phyloP scores from a whole-genome alignment of 345 rosid genomes.

The Sisymbrium altissimum region DNA sequence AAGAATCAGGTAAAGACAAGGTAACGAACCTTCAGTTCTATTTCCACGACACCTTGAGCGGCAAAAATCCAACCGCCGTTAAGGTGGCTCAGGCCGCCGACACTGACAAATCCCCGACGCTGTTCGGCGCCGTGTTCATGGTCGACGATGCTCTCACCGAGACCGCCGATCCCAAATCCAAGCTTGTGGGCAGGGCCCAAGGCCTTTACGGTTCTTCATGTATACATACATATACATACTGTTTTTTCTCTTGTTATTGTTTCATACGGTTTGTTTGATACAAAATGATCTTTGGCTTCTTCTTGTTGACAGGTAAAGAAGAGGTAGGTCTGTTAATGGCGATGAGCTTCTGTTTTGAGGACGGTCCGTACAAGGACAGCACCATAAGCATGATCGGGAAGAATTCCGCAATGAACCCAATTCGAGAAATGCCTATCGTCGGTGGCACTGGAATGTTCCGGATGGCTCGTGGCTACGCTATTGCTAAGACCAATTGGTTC shows the following conservation, averaged over 20 bases:
- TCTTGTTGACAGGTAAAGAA: conserved; percentile 40
- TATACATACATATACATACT: no score
- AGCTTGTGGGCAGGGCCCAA: conserved; percentile 62
- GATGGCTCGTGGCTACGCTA: conserved; percentile 60
- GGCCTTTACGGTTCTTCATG: conserved; percentile 51
- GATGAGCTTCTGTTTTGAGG: conserved; percentile 48
- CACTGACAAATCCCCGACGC: conserved; percentile 45
- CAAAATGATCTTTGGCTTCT: no score
- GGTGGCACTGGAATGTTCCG: conserved; percentile 62
- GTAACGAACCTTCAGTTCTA: conserved; percentile 59
- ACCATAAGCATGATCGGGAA: conserved; percentile 50
- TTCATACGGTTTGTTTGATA: no score
- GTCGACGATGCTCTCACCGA: conserved; percentile 58
- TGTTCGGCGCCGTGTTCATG: conserved; percentile 49
- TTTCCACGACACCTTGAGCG: conserved; percentile 65
- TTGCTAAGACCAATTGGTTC: conserved; percentile 41
- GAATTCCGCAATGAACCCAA: conserved; percentile 36
- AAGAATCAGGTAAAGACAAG: conserved; percentile 32
- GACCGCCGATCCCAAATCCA: conserved; percentile 52
- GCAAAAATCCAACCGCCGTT: conserved; percentile 50
- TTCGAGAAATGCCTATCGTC: conserved; percentile 60
- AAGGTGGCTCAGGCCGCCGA: conserved; percentile 42
- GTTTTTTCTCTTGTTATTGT: no score
- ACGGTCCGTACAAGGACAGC: conserved; percentile 66
- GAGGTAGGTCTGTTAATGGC: conserved; percentile 49